Conservation (phyloP, 495 filamentous ascomycete species). For the Amniculicola lignicola region DNA sequence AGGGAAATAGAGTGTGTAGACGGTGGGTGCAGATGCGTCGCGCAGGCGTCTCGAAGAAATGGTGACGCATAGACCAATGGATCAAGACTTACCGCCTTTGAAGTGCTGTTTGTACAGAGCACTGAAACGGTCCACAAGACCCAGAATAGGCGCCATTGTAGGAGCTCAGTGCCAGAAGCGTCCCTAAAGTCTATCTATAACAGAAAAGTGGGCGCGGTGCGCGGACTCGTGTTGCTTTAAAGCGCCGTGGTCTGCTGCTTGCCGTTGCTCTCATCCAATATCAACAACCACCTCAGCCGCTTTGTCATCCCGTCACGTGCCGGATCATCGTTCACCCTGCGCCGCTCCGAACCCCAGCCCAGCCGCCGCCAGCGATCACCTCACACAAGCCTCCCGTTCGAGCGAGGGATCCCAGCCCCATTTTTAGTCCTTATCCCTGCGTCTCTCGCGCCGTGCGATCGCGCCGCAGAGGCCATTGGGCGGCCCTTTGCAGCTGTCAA, state of each 20-base stretch:
- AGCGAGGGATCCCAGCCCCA: conserved; percentile 10
- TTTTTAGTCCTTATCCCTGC: conserved; percentile 10
- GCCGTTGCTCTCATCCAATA: too few relatives aligned
- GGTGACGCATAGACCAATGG: conserved; percentile 21
- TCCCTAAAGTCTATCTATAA: too few relatives aligned
- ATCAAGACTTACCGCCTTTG: conserved; percentile 40
- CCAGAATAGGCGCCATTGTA: conserved; percentile 45
- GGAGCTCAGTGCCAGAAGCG: background rate
- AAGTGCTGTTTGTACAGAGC: conserved; percentile 33
- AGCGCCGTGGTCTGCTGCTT: too few relatives aligned
- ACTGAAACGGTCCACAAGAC: conserved; percentile 39
- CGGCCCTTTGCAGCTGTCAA: conserved; percentile 5
- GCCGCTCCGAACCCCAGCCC: background rate
- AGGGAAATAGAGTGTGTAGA: conserved; percentile 19
- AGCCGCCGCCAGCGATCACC: background rate
- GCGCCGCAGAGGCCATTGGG: conserved; percentile 13
- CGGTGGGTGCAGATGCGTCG: conserved; percentile 15
- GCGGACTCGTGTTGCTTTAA: background rate
- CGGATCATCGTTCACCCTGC: conserved; percentile 12
- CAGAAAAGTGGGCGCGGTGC: too few relatives aligned
- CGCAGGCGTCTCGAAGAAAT: conserved; percentile 25
- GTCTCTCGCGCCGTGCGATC: conserved; percentile 9
- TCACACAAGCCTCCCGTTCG: conserved; percentile 3
- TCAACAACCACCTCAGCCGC: background rate
- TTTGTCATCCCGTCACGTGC: conserved; percentile 21